Evolutionary conservation across 2,329 filamentous ascomycete species (phyloP).

Genomic region (Akanthomyces lecanii): DNA sequence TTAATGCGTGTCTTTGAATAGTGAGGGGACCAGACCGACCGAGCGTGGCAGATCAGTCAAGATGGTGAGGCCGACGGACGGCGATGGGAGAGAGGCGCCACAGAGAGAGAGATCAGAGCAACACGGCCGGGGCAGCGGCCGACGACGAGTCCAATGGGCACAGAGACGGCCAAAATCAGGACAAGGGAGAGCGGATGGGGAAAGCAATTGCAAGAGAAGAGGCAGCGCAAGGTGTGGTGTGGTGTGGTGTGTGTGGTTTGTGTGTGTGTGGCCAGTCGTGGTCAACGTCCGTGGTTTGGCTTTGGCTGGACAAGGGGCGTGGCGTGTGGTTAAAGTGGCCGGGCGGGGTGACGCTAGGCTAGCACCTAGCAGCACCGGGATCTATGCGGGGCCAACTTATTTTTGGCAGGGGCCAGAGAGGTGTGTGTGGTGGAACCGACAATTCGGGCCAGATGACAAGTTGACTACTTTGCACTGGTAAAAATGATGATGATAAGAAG

Average conservation of each 20-base stretch:
- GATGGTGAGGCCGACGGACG: not conserved
- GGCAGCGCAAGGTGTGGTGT: not conserved
- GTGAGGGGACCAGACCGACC: not conserved
- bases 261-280: not conserved
- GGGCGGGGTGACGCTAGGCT: not conserved
- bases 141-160: not conserved
- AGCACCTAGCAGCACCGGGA: not conserved
- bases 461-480: too few species aligned
- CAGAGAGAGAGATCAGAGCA: not conserved
- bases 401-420: conserved; percentile 12
- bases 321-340: not conserved
- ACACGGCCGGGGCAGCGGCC: not conserved
- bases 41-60: not conserved
- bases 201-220: not conserved
- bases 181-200: not conserved
- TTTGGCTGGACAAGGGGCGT: not conserved
- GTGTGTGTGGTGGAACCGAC: conserved; percentile 8
- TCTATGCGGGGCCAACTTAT: conserved; percentile 4
- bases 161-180: not conserved
- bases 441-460: conserved; percentile 10
- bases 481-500: not conserved
- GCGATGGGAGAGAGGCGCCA: not conserved
- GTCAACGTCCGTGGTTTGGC: not conserved
- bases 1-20: not conserved
- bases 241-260: too few species aligned